Conservation (phyloP, 2,329 filamentous ascomycete genomes). For the Fusarium nygamai region DNA sequence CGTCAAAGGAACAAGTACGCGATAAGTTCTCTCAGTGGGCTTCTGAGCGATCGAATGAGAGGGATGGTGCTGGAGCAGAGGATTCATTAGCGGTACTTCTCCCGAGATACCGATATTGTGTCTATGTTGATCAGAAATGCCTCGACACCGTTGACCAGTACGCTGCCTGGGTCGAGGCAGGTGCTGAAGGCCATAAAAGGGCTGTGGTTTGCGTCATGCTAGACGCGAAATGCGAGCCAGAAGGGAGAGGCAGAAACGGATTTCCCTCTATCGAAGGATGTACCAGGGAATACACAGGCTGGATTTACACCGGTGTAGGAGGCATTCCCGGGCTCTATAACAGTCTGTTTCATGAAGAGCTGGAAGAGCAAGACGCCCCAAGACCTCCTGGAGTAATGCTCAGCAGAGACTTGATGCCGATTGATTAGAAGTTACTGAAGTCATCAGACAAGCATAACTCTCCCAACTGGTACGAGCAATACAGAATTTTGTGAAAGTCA, state of each 20-base stretch:
- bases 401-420: not conserved
- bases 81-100: not conserved
- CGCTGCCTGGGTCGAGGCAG: not conserved
- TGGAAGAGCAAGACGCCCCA: not conserved
- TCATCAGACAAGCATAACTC: not conserved
- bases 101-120: not conserved
- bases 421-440: not conserved
- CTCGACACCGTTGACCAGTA: not conserved
- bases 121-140: not conserved
- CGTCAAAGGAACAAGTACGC: conserved; percentile 2
- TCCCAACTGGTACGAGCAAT: not conserved
- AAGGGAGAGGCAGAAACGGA: not conserved
- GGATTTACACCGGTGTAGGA: not conserved
- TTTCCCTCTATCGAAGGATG: not conserved
- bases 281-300: conserved; percentile 4
- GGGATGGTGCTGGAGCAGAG: not conserved
- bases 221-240: not conserved
- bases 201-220: not conserved
- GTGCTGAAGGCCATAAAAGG: accelerated
- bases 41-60: not conserved
- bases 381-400: not conserved
- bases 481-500: too few species aligned
- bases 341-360: not conserved
- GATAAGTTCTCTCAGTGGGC: not conserved
- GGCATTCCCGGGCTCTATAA: not conserved